A percentile compares a stretch with the other conserved stretches of the same genome.
Conservation (phyloP, 352 stramenopile genomes). For the Detonula confervacea region DNA sequence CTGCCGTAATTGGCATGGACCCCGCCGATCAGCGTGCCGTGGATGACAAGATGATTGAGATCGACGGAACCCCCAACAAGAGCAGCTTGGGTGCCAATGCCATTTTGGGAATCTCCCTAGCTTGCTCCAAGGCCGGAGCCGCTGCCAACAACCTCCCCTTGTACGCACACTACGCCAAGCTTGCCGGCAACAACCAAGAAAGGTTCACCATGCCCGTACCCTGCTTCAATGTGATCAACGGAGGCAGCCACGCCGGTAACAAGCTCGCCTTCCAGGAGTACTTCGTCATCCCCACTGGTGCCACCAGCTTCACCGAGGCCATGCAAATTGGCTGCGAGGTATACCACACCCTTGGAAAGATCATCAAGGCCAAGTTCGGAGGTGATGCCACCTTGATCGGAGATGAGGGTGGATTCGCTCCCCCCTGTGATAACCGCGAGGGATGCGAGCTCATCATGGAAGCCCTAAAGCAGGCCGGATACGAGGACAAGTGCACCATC, state of each 20-base stretch:
- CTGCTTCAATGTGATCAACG: conserved; percentile 99
- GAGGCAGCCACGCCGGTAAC: conserved; percentile 97
- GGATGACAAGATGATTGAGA: conserved; percentile 96
- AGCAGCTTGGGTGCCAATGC: conserved; percentile 98
- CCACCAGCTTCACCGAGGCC: conserved; percentile 88
- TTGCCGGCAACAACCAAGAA: conserved; percentile 94
- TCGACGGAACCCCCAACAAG: conserved; percentile 99
- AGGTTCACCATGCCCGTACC: conserved; percentile 92
- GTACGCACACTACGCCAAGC: conserved; percentile 97
- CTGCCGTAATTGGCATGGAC: conserved; percentile 95
- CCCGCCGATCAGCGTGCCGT: conserved; percentile 93
- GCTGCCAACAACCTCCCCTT: conserved; percentile 94
- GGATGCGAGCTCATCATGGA: conserved; percentile 97
- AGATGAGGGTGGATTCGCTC: conserved; percentile 99
- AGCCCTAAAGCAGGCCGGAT: conserved; percentile 94
- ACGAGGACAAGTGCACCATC: conserved; percentile 95
- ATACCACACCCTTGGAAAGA: conserved; percentile 98
- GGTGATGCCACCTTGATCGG: conserved; percentile 98
- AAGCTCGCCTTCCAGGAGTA: conserved; percentile 99
- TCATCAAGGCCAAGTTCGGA: conserved; percentile 98
- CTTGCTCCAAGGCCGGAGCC: conserved; percentile 95
- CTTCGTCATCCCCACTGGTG: conserved; percentile 96
- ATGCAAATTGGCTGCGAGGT: conserved; percentile 99
- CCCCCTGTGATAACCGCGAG: conserved; percentile 94
- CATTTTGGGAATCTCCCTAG: conserved; percentile 97